phyloP scores from a whole-genome alignment of 2,329 filamentous ascomycete genomes.

The Fusarium praegraminearum region DNA sequence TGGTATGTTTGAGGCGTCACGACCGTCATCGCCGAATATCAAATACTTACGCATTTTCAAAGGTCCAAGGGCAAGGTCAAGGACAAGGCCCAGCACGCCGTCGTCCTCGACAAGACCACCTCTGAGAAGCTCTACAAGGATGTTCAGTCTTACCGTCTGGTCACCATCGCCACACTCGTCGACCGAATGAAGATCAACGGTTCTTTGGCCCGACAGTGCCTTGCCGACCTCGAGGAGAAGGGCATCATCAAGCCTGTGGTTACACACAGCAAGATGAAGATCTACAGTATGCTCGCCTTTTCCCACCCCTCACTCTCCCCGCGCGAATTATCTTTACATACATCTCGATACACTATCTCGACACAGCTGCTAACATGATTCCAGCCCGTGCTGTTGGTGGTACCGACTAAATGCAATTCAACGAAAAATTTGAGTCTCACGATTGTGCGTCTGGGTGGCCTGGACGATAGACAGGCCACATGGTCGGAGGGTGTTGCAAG shows the following conservation, averaged over 20 bases:
- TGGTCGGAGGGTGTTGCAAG: constrained; percentile 52
- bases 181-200: constrained; percentile 99
- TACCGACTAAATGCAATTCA: constrained; percentile 55
- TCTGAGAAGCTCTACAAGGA: constrained; percentile 99
- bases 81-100: constrained; percentile 99
- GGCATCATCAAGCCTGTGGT: constrained; percentile 98
- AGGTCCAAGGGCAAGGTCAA: constrained; percentile 79
- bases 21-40: constrained; percentile 24
- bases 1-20: constrained; percentile 50
- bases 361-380: constrained; percentile 48
- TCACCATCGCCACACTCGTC: constrained; percentile 98
- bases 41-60: constrained; percentile 38
- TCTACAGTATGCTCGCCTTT: constrained; percentile 81
- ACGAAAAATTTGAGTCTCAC: constrained; percentile 53
- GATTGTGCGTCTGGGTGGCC: constrained; percentile 56
- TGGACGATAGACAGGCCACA: constrained; percentile 53
- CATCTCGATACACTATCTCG: background rate
- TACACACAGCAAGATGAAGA: constrained; percentile 95
- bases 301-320: constrained; percentile 19
- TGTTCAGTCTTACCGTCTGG: constrained; percentile 99
- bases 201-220: constrained; percentile 89
- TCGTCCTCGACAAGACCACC: constrained; percentile 97
- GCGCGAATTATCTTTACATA: background rate
- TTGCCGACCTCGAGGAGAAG: constrained; percentile 96
- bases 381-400: constrained; percentile 71